These are phyloP conservation scores for Musa schizocarpa DNA, from an alignment of 176 grass and related monocot genomes.

Conservation along the genomic window DNA sequence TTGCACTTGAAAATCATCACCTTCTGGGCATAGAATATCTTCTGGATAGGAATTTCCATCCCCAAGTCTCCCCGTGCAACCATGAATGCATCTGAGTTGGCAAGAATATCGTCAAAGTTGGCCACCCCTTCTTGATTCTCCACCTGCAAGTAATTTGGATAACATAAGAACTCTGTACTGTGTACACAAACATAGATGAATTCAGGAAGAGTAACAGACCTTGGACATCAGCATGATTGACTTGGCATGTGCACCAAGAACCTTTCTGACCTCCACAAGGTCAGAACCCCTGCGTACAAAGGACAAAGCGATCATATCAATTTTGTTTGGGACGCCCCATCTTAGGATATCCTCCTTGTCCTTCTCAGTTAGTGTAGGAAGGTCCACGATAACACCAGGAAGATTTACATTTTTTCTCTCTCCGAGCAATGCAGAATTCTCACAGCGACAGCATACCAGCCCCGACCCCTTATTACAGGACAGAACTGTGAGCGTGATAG, in stretches of 20 bases:
- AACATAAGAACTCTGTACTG: background rate
- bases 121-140: conserved; percentile 20
- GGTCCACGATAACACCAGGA: conserved; percentile 11
- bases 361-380: conserved; percentile 18
- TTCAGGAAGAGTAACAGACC: background rate
- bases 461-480: background rate
- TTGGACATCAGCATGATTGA: conserved; percentile 16
- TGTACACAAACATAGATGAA: background rate
- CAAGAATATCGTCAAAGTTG: conserved; percentile 8
- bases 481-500: conserved; percentile 1
- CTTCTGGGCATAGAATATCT: conserved; percentile 15
- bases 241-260: conserved; percentile 13
- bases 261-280: conserved; percentile 5
- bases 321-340: conserved; percentile 19
- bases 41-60: conserved; percentile 13
- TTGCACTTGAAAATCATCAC: conserved; percentile 18
- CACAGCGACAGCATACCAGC: conserved; percentile 2
- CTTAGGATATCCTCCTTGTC: conserved; percentile 9
- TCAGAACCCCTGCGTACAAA: conserved; percentile 18
- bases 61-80: conserved; percentile 19
- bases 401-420: conserved; percentile 21
- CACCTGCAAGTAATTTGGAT: background rate
- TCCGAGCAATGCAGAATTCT: conserved; percentile 13
- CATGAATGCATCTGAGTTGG: conserved; percentile 16
- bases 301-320: conserved; percentile 11